These are phyloP conservation scores for Tirmania nivea DNA, from an alignment of 495 filamentous ascomycete genomes.

Conservation along the genomic window DNA sequence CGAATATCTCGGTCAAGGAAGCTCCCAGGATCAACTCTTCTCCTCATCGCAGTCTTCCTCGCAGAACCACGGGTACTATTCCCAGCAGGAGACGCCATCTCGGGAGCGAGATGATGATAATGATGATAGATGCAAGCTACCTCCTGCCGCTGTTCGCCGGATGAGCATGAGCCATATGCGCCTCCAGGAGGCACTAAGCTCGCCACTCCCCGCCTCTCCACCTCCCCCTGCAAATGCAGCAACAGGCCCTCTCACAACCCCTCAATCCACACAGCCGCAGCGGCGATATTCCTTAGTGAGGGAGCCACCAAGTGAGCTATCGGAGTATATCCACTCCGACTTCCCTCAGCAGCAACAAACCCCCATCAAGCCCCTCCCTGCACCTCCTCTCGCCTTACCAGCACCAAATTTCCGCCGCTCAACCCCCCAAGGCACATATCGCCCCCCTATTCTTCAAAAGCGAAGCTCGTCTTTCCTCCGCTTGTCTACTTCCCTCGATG, in stretches of 20 bases:
- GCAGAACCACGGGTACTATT: slow-evolving; percentile 4
- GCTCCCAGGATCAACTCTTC: slow-evolving; percentile 1
- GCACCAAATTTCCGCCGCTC: not conserved
- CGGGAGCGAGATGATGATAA: not conserved
- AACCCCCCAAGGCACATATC: not conserved
- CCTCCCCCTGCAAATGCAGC: not conserved
- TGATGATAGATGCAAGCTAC: not conserved
- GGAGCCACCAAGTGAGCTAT: not conserved
- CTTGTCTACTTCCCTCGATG: slow-evolving; percentile 16
- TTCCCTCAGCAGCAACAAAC: slow-evolving; percentile 1
- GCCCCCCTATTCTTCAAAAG: slow-evolving; percentile 9
- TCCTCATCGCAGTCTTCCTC: slow-evolving; percentile 9
- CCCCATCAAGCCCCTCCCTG: not conserved
- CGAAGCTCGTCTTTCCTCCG: slow-evolving; percentile 11
- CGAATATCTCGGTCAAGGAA: too few species aligned
- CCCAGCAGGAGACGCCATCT: slow-evolving; percentile 6
- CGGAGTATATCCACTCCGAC: slow-evolving; percentile 2
- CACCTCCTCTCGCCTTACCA: not conserved
- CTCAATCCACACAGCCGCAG: not conserved
- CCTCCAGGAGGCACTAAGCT: not conserved
- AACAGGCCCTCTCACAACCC: not conserved
- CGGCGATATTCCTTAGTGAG: not conserved
- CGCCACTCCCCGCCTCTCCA: not conserved
- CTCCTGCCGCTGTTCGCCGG: not conserved
- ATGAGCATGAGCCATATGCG: not conserved